A percentile compares a stretch with the other conserved stretches of the same genome.
These are phyloP conservation scores for Ogataea chonburiensis DNA, from an alignment of 805 yeast species.

Conservation along the genomic window DNA sequence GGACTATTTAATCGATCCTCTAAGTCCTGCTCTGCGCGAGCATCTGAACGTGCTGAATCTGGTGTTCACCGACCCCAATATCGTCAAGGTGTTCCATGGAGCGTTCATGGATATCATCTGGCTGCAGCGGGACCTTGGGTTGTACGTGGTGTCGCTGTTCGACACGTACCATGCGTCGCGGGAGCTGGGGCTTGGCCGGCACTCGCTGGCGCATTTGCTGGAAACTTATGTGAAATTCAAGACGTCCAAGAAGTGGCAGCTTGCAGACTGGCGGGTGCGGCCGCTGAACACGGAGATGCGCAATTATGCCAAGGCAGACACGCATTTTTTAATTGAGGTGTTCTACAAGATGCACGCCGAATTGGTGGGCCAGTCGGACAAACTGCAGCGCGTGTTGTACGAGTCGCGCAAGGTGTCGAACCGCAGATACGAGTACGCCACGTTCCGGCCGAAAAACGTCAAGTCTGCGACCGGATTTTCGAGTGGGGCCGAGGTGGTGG, in stretches of 20 bases:
- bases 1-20: slow-evolving; percentile 87
- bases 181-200: slow-evolving; percentile 73
- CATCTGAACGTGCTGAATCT: slow-evolving; percentile 65
- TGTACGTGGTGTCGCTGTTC: slow-evolving; percentile 83
- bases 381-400: slow-evolving; percentile 58
- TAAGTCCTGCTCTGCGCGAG: slow-evolving; percentile 60
- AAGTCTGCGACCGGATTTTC: slow-evolving; percentile 11
- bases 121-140: slow-evolving; percentile 93
- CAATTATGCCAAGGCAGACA: slow-evolving; percentile 90
- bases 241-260: slow-evolving; percentile 91
- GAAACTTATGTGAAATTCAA: slow-evolving; percentile 79
- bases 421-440: slow-evolving; percentile 78
- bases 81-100: slow-evolving; percentile 91
- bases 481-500: slow-evolving; percentile 27
- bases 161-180: slow-evolving; percentile 92
- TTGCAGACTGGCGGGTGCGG: slow-evolving; percentile 94
- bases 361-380: slow-evolving; percentile 46
- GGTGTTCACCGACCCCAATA: slow-evolving; percentile 76
- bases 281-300: slow-evolving; percentile 77
- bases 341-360: slow-evolving; percentile 70
- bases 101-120: slow-evolving; percentile 96
- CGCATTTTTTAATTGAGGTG: slow-evolving; percentile 83
- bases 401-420: slow-evolving; percentile 79
- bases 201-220: slow-evolving; percentile 79
- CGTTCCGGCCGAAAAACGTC: slow-evolving; percentile 48